Evolutionary conservation across 345 rosid genomes (phyloP).

Genomic region (Clausena lansium): DNA sequence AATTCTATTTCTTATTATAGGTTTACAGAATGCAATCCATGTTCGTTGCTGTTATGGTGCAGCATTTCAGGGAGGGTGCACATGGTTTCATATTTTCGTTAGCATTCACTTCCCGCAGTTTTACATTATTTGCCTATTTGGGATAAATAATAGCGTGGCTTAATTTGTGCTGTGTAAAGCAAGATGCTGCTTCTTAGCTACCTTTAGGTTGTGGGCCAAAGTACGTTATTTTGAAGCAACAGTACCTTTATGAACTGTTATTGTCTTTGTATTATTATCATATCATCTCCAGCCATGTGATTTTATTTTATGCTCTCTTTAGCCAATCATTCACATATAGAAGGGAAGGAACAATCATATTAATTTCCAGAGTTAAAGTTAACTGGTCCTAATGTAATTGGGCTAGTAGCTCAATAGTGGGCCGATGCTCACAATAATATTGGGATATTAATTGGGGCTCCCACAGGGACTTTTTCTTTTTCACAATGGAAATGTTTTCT

Average conservation of each 20-base stretch:
- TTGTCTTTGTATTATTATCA: neutral
- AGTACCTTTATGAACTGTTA: neutral
- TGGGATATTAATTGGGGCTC: no score
- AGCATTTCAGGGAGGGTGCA: neutral
- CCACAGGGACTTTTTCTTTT: no score
- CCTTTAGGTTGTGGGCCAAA: conserved; percentile 3
- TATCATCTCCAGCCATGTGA: neutral
- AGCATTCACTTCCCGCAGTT: neutral
- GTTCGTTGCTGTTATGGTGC: neutral
- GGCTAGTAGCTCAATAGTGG: no score
- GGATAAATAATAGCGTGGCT: neutral
- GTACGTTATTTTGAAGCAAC: neutral
- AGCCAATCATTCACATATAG: neutral
- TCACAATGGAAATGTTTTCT: no score
- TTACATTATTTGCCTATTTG: neutral
- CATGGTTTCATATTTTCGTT: neutral
- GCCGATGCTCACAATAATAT: no score
- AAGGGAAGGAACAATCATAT: neutral
- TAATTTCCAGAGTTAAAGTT: neutral
- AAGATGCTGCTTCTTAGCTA: neutral
- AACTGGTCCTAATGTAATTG: neutral
- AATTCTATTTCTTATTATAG: neutral
- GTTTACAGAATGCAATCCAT: neutral
- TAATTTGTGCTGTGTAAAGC: neutral
- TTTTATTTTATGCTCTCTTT: neutral